These are phyloP conservation scores for Knufia fluminis DNA, from an alignment of 2,329 filamentous ascomycete genomes.

Conservation along the genomic window DNA sequence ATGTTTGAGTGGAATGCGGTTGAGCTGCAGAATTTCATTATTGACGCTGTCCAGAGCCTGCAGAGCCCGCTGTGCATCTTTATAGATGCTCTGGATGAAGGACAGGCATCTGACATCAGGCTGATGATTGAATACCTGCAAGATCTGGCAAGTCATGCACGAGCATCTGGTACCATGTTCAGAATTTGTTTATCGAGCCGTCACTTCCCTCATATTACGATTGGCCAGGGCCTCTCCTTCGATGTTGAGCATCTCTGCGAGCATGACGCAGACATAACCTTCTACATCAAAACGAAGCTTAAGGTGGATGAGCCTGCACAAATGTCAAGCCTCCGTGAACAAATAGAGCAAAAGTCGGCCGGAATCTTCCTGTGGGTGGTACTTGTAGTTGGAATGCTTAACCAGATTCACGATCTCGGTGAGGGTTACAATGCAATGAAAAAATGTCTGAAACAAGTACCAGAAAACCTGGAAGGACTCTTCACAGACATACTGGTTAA, in stretches of 20 bases:
- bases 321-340: conserved; percentile 18
- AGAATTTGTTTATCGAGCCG: conserved; percentile 35
- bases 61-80: conserved; percentile 20
- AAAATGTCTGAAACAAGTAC: conserved; percentile 31
- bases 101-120: conserved; percentile 30
- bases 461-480: conserved; percentile 35
- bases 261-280: conserved; percentile 27
- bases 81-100: conserved; percentile 42
- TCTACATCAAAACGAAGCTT: conserved; percentile 25
- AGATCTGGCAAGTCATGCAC: conserved; percentile 22
- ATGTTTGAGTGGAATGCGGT: neutral
- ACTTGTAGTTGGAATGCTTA: conserved; percentile 38
- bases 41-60: neutral
- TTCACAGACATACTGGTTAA: conserved; percentile 45
- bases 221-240: conserved; percentile 25
- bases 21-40: neutral
- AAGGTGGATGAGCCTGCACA: neutral
- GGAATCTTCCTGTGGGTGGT: conserved; percentile 41
- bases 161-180: conserved; percentile 15
- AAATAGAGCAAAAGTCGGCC: conserved; percentile 30
- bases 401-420: conserved; percentile 31
- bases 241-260: conserved; percentile 29
- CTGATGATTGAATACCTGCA: conserved; percentile 33
- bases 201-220: conserved; percentile 35
- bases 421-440: conserved; percentile 23